These are phyloP conservation scores for Magnusiomyces ingens DNA, from an alignment of 1,139 yeast species.

Conservation along the genomic window DNA sequence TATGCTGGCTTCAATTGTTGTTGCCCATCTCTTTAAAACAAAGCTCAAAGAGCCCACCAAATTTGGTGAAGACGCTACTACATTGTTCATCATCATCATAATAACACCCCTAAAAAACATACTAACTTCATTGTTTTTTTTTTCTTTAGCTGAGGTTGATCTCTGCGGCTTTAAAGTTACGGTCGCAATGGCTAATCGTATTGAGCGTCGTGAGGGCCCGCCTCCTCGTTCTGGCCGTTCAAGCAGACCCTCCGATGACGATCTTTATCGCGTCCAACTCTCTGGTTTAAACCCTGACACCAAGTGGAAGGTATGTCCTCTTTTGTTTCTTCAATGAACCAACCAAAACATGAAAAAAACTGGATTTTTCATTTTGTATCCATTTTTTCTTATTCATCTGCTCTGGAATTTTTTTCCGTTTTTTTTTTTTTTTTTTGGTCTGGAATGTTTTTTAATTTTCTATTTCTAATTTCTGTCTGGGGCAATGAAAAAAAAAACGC, in stretches of 20 bases:
- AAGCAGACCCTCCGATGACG: slow-evolving; percentile 19
- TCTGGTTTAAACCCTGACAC: slow-evolving; percentile 24
- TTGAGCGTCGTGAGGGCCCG: slow-evolving; percentile 13
- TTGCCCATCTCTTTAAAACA: slow-evolving; percentile 24
- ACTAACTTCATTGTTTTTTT: slow-evolving; percentile 17
- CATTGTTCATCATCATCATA: too few species aligned
- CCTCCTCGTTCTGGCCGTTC: slow-evolving; percentile 16
- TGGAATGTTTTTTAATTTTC: slow-evolving; percentile 17
- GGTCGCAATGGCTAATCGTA: slow-evolving; percentile 28
- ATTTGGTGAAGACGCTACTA: too few species aligned
- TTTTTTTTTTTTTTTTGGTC: slow-evolving; percentile 18
- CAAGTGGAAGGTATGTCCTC: slow-evolving; percentile 28
- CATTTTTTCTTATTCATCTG: slow-evolving; percentile 7
- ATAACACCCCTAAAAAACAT: slow-evolving; percentile 8
- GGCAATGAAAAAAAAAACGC: background rate
- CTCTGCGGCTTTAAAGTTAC: slow-evolving; percentile 27
- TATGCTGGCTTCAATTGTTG: slow-evolving; percentile 18
- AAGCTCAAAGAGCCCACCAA: slow-evolving; percentile 12
- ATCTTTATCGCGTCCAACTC: slow-evolving; percentile 23
- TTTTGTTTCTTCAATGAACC: slow-evolving; percentile 9
- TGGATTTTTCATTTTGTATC: slow-evolving; percentile 13
- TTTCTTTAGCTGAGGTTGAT: slow-evolving; percentile 25
- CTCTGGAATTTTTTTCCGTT: background rate
- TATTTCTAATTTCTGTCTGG: slow-evolving; percentile 1
- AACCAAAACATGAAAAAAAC: too few species aligned